phyloP scores from a whole-genome alignment of 2,329 filamentous ascomycete genomes.

The Nemania sp. region DNA sequence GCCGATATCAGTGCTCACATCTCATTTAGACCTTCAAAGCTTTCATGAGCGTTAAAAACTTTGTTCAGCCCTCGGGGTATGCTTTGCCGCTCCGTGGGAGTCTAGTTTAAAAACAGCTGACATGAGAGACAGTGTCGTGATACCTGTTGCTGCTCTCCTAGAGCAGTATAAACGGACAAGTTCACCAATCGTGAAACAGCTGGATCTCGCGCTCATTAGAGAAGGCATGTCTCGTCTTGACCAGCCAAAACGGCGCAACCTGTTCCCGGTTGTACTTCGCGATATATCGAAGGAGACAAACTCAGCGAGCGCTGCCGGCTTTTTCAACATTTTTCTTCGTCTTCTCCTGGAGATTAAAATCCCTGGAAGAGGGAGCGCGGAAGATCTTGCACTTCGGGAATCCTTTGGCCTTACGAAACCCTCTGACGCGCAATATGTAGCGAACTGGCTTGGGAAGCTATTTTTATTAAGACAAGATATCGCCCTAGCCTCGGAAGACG shows the following conservation, averaged over 20 bases:
- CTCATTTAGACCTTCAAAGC: conserved; percentile 53
- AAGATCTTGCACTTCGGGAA: conserved; percentile 71
- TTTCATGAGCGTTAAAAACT: conserved; percentile 57
- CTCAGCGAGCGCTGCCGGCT: conserved; percentile 56
- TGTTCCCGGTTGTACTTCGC: conserved; percentile 72
- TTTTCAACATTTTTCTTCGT: conserved; percentile 84
- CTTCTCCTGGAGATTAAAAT: conserved; percentile 72
- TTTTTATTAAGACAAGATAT: conserved; percentile 66
- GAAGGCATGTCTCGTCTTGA: conserved; percentile 67
- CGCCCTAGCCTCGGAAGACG: conserved; percentile 36
- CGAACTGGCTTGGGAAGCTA: conserved; percentile 76
- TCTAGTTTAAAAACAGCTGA: conserved; percentile 18
- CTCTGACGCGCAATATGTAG: conserved; percentile 74
- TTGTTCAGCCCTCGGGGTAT: conserved; percentile 57
- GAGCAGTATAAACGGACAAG: conserved; percentile 86
- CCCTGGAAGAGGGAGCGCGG: conserved; percentile 76
- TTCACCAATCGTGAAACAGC: conserved; percentile 78
- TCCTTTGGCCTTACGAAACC: conserved; percentile 67
- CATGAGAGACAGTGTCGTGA: conserved; percentile 61
- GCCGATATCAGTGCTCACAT: conserved; percentile 24
- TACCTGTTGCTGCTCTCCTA: conserved; percentile 83
- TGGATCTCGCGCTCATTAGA: conserved; percentile 87
- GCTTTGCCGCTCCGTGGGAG: conserved; percentile 26
- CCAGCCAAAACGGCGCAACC: conserved; percentile 65
- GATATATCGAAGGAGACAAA: conserved; percentile 66